Evolutionary conservation across 2,329 filamentous ascomycete genomes (phyloP), one percentile per base, ranked within the genome.

Genomic region (Ophiostoma australiae): DNA sequence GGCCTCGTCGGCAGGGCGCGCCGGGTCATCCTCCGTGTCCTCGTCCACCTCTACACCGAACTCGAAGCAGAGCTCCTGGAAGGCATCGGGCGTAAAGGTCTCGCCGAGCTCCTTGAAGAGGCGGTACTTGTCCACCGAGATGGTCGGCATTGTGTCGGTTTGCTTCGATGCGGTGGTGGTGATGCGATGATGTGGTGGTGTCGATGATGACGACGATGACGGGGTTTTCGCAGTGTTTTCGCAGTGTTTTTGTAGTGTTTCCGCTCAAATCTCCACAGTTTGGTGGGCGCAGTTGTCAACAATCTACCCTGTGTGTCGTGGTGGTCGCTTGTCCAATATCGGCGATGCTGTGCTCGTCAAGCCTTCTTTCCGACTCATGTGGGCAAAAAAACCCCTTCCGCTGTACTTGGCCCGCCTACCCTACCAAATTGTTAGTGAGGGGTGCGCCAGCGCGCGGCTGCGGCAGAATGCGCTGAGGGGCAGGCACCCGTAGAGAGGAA

Each of bases 11-110:
- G 90, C 88, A 79, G 91, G 91, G 67, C 92, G 85, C 75, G 92
- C 89, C 52, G 78, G 77, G 72, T 87, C 85, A 77, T 92, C 85
- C 76, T 92, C 90, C 68, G 92, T 95, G 80, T 99, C 95, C 83
- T 98, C 94, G 83, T 99, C 95, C 76, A 99, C 87, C 82, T 99
- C 95, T 79, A 99, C 96, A 72, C 94, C 94, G 79, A 97, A 99
- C 78, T 99, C 94, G 86, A 99, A 99, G 82, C 95, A 98, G 76
- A 99, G 86, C 78, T 97, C 91, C 81, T 99, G 95, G 79, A 99
- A 99, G 78, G 97, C 92, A 77, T 97, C 89, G 74, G 92, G 95
- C 70, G 94, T 97, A 81, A 92, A 94, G 76, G 95, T 90, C 82
- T 90, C 90, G 78, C 93, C 94, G 72, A 99, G 87, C 80, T 92